Conservation (phyloP, 306 rosid genomes). For the Fragaria nilgerrensis region DNA sequence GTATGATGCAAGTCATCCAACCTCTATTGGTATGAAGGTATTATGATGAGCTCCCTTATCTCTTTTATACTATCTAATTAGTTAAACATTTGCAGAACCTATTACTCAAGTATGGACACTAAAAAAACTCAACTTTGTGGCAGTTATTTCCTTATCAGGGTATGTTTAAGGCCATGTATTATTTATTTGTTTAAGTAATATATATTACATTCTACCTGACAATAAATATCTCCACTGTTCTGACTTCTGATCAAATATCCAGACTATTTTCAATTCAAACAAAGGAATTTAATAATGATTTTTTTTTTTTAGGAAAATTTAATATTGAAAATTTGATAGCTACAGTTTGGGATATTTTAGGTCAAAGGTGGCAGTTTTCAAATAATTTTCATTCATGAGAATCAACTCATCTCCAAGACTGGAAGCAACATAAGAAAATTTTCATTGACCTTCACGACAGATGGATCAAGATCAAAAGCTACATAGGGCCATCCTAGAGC, state of each 20-base stretch:
- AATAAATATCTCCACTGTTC: neutral
- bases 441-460: slow-evolving; percentile 74
- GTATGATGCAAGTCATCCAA: neutral
- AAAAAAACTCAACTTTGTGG: neutral
- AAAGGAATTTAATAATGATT: neutral
- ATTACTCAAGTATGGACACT: neutral
- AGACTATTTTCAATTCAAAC: neutral
- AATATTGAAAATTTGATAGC: neutral
- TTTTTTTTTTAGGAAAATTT: too few relatives aligned
- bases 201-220: neutral
- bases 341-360: neutral
- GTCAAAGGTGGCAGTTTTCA: neutral
- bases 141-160: neutral
- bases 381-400: slow-evolving; percentile 12
- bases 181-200: neutral
- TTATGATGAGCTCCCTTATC: neutral
- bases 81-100: neutral
- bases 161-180: neutral
- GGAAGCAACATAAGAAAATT: neutral
- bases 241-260: neutral
- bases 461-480: slow-evolving; percentile 87
- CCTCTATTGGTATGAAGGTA: neutral
- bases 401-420: slow-evolving; percentile 7
- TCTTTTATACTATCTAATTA: neutral
- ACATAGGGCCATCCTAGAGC: slow-evolving; percentile 64